Conservation (phyloP, 768 basidiomycete genomes). For the Boletus vinaceobasis region DNA sequence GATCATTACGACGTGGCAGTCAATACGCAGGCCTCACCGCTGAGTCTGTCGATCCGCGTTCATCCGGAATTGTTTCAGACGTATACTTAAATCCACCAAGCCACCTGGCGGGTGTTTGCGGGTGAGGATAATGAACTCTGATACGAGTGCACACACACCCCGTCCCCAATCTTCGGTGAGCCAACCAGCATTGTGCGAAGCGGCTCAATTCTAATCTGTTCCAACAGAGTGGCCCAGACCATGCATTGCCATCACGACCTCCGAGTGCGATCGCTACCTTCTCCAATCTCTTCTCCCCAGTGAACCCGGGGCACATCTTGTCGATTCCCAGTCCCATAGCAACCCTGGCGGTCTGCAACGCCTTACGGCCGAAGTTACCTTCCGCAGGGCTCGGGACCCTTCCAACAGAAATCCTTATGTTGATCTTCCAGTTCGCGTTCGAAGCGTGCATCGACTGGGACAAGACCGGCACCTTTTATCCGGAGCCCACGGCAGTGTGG, state of each 20-base stretch:
- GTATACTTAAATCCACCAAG: neutral
- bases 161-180: neutral
- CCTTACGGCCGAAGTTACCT: neutral
- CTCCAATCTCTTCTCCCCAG: neutral
- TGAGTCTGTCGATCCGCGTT: too few relatives aligned
- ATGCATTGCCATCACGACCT: neutral
- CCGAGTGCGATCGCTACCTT: neutral
- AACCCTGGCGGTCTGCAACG: too few relatives aligned
- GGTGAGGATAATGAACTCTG: neutral
- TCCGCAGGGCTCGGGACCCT: neutral
- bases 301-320: neutral
- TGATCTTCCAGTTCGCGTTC: constrained; percentile 4
- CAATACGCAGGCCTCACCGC: too few relatives aligned
- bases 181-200: neutral
- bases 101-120: too few relatives aligned
- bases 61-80: too few relatives aligned
- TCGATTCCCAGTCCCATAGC: neutral
- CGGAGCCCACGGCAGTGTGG: neutral
- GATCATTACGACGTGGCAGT: too few relatives aligned
- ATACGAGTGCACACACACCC: neutral
- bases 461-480: too few relatives aligned
- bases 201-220: neutral
- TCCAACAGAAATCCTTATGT: constrained; percentile 9
- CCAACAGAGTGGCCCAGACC: neutral
- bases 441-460: neutral